These are phyloP conservation scores for Nakaseomyces uthaithaninus DNA, from an alignment of 1,139 yeast genomes.

Conservation along the genomic window DNA sequence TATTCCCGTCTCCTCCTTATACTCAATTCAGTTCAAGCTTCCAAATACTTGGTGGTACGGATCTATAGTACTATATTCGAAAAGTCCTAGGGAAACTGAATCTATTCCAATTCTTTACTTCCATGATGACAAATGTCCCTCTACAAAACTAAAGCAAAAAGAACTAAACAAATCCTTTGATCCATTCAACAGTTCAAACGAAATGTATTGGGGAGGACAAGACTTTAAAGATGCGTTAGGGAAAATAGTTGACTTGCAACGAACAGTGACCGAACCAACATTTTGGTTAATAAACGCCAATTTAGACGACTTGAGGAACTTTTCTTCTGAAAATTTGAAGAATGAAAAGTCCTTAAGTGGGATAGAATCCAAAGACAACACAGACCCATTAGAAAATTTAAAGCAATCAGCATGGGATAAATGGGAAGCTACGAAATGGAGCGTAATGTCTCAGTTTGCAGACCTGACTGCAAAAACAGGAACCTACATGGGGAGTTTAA, in stretches of 20 bases:
- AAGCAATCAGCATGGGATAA: slow-evolving; percentile 26
- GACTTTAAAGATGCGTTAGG: slow-evolving; percentile 55
- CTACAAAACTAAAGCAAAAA: slow-evolving; percentile 58
- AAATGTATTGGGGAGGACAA: slow-evolving; percentile 85
- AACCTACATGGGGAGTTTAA: slow-evolving; percentile 17
- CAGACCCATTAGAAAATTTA: slow-evolving; percentile 7
- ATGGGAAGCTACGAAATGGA: slow-evolving; percentile 74
- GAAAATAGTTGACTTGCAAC: slow-evolving; percentile 51
- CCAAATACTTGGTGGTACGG: slow-evolving; percentile 86
- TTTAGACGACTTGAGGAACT: slow-evolving; percentile 65
- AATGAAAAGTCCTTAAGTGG: slow-evolving; percentile 24
- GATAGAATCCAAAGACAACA: slow-evolving; percentile 10
- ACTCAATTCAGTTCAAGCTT: slow-evolving; percentile 72
- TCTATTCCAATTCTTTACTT: slow-evolving; percentile 76
- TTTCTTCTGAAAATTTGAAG: slow-evolving; percentile 42
- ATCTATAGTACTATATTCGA: slow-evolving; percentile 63
- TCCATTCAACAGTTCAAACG: slow-evolving; percentile 55
- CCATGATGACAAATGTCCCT: slow-evolving; percentile 81
- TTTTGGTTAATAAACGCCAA: slow-evolving; percentile 75
- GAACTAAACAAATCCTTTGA: slow-evolving; percentile 51
- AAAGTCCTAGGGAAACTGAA: slow-evolving; percentile 45
- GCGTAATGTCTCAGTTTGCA: slow-evolving; percentile 75
- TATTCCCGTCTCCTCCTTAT: slow-evolving; percentile 35
- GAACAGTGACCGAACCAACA: slow-evolving; percentile 62
- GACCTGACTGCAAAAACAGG: slow-evolving; percentile 63